phyloP scores from a whole-genome alignment of 1,284 basidiomycete species.

The Rhodotorula mucilaginosa region DNA sequence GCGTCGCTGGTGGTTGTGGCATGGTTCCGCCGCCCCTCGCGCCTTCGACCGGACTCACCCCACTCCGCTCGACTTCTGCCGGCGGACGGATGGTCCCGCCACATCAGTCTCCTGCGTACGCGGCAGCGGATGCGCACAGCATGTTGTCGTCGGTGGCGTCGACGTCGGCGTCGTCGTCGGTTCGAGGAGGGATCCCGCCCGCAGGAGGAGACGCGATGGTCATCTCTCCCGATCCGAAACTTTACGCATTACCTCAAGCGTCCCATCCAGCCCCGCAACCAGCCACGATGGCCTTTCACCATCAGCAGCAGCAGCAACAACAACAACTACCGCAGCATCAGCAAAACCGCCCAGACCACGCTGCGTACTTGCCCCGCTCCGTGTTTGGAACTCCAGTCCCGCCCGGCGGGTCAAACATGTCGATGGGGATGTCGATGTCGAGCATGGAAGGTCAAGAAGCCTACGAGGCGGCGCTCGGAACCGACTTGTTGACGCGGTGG shows the following conservation, averaged over 20 bases:
- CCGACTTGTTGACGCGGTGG: constrained; percentile 30
- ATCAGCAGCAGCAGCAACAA: not conserved
- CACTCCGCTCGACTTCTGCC: too few relatives aligned
- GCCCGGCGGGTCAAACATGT: not conserved
- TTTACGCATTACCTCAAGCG: not conserved
- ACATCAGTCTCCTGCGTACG: too few relatives aligned
- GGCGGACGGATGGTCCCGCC: too few relatives aligned
- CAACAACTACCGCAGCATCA: not conserved
- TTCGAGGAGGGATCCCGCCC: too few relatives aligned
- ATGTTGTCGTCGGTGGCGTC: too few relatives aligned
- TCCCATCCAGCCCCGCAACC: not conserved
- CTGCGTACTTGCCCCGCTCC: not conserved
- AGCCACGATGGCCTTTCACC: not conserved
- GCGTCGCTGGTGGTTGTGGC: not conserved
- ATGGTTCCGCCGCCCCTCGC: too few relatives aligned
- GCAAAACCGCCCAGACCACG: not conserved
- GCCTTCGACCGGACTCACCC: too few relatives aligned
- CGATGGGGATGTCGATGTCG: not conserved
- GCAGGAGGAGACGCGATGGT: not conserved
- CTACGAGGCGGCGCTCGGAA: constrained; percentile 3
- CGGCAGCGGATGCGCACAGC: too few relatives aligned
- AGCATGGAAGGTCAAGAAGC: not conserved
- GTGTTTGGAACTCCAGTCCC: not conserved
- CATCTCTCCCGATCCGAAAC: not conserved
- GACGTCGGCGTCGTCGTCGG: too few relatives aligned